Evolutionary conservation across 768 basidiomycete genomes (phyloP).

Genomic region (Pseudohyphozyma bogoriensis): DNA sequence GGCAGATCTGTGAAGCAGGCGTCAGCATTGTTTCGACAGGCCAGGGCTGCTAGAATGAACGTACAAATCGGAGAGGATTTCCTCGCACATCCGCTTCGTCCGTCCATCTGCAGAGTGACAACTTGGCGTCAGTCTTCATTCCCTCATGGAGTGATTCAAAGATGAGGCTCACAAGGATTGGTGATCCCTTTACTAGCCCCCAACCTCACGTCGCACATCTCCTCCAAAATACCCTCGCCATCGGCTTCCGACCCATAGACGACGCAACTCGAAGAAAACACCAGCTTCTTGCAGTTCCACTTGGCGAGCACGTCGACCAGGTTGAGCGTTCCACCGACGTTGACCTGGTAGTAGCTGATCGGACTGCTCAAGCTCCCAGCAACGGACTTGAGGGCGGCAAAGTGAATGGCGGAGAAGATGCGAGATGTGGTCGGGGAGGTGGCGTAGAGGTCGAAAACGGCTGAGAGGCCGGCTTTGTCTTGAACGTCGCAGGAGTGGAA

Average conservation of each 20-base stretch:
- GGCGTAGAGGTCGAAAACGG: not conserved
- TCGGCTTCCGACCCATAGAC: conserved; percentile 2
- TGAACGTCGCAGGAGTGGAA: conserved; percentile 4
- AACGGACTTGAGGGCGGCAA: conserved; percentile 7
- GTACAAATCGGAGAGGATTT: not conserved
- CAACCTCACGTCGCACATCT: not conserved
- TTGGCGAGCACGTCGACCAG: conserved; percentile 1
- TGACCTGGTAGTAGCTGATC: conserved; percentile 1
- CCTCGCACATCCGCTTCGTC: conserved; percentile 11
- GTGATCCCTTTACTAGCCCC: conserved; percentile 3
- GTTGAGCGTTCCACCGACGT: conserved; percentile 5
- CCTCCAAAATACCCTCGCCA: conserved; percentile 4
- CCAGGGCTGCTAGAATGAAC: not conserved
- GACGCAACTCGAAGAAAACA: conserved; percentile 4
- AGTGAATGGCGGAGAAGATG: conserved; percentile 4
- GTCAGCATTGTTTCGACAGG: not conserved
- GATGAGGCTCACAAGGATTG: not conserved
- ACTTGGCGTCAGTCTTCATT: not conserved
- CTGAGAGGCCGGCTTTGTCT: not conserved
- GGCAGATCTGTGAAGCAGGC: not conserved
- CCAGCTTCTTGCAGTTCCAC: conserved; percentile 1
- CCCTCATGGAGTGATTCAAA: no score
- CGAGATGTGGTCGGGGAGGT: not conserved
- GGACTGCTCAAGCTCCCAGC: not conserved
- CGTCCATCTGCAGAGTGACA: not conserved